Base-by-base conservation (phyloP, 129 eudicot genomes). In the Flaveria linearis region DNA sequence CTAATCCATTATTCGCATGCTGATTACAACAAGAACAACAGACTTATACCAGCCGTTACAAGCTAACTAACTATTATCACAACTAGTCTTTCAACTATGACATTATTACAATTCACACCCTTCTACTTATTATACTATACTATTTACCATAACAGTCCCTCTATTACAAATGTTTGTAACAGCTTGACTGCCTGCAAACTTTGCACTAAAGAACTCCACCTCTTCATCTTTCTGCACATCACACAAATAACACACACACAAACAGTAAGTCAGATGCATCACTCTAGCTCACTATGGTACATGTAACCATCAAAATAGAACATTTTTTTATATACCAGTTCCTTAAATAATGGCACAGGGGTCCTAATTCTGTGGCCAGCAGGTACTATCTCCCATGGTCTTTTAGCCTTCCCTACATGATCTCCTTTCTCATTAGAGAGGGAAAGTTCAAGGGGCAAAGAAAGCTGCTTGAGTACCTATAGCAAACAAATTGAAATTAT, bases 111-210 rank as follows among this genome's bases (percentile, higher is more conserved):
- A 20, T 20, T 20, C 22, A 0, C 22, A 20, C 22, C 22, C 22
- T 20, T 20, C 22, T 20, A 20, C 22, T 20, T 20, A 20, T 20
- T 0, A 20, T 0, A 20, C 0, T 20, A 20, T 20, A 20, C 22
- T 20, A 0, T 20, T 20, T 20, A 20, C 22, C 22, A 20, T 20
- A 20, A 20, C 0, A 20, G 22, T 20, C 22, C 22, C 0, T 20
- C 22, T 20, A 20, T 20, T 20, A 20, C 22, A 20, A 20, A 20
- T 20, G 22, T 20, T 20, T 20, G 22, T 20, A 20, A 20, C 96
- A 84, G 98, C 92, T 82, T 93, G 96, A 79, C 95, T 93, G 74
- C 98, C 96, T 83, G 95, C 98, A 93, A 86, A 93, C 80, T 80
- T 90, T 64, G 70, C 74, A 66, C 91, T 80, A 55, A 70, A 90